phyloP scores from a whole-genome alignment of 2,329 filamentous ascomycete species.

The Celoporthe dispersa region DNA sequence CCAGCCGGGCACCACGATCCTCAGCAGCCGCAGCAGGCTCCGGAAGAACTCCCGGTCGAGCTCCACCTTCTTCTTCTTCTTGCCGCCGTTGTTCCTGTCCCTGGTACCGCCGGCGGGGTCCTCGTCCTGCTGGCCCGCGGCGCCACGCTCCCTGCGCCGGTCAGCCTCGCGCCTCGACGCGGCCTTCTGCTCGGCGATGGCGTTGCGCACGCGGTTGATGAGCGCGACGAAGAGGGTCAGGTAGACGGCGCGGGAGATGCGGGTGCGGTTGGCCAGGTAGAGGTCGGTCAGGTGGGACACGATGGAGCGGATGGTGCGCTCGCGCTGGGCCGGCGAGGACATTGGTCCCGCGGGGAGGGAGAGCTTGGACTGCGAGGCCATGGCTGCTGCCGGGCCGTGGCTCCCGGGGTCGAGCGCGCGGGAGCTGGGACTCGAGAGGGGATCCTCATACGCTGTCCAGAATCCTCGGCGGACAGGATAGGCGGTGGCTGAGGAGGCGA shows the following conservation, averaged over 20 bases:
- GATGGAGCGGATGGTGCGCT: conserved; percentile 67
- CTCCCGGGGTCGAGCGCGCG: not conserved
- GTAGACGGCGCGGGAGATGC: conserved; percentile 83
- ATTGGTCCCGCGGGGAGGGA: conserved; percentile 44
- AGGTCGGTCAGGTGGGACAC: conserved; percentile 70
- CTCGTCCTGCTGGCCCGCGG: conserved; percentile 42
- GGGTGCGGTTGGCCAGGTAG: conserved; percentile 79
- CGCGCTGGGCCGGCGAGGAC: conserved; percentile 46
- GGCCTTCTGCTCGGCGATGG: conserved; percentile 90
- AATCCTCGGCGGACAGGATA: not conserved
- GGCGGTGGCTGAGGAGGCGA: not conserved
- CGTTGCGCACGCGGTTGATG: conserved; percentile 85
- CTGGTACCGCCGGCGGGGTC: conserved; percentile 33
- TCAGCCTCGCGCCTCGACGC: conserved; percentile 72
- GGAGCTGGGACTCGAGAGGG: not conserved
- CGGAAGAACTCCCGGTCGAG: conserved; percentile 83
- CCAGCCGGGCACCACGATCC: conserved; percentile 90
- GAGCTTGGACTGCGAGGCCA: conserved; percentile 79
- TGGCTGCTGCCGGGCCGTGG: conserved; percentile 40
- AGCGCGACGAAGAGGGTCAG: conserved; percentile 80
- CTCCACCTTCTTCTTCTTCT: conserved; percentile 79
- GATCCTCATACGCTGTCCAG: too few relatives aligned
- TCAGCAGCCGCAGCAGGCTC: conserved; percentile 75
- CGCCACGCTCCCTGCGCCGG: conserved; percentile 53
- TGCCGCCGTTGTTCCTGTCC: conserved; percentile 30